Conservation (phyloP, 257 asterid genomes). For the Primulina tabacum region DNA sequence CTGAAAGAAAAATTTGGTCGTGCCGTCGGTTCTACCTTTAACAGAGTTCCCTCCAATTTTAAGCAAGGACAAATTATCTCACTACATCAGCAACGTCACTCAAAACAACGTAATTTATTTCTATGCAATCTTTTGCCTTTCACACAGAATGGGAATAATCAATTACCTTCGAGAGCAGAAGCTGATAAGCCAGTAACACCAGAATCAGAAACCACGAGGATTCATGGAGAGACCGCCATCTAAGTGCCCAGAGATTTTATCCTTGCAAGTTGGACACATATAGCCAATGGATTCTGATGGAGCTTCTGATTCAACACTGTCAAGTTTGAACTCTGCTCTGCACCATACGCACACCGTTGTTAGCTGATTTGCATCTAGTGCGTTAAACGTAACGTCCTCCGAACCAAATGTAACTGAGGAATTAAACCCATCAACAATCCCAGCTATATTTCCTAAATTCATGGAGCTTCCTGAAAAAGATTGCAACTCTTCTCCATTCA, state of each 20-base stretch:
- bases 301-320: slow-evolving; percentile 68
- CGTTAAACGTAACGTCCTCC: slow-evolving; percentile 50
- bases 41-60: background rate
- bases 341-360: slow-evolving; percentile 95
- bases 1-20: background rate
- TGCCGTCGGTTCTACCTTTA: background rate
- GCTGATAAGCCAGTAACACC: background rate
- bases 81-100: background rate
- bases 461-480: slow-evolving; percentile 54
- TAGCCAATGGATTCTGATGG: slow-evolving; percentile 91
- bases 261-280: slow-evolving; percentile 97
- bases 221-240: slow-evolving; percentile 56
- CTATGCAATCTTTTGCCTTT: background rate
- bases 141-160: slow-evolving; percentile 15
- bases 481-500: slow-evolving; percentile 47
- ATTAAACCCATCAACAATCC: slow-evolving; percentile 50
- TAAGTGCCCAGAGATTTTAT: slow-evolving; percentile 83
- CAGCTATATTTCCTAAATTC: slow-evolving; percentile 46
- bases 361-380: slow-evolving; percentile 45
- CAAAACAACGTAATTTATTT: background rate
- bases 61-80: background rate
- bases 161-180: slow-evolving; percentile 24
- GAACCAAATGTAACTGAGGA: slow-evolving; percentile 56
- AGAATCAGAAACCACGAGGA: slow-evolving; percentile 45
- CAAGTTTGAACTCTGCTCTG: slow-evolving; percentile 79